phyloP scores from a whole-genome alignment of 2,329 filamentous ascomycete species.

The Colletotrichum sp. region DNA sequence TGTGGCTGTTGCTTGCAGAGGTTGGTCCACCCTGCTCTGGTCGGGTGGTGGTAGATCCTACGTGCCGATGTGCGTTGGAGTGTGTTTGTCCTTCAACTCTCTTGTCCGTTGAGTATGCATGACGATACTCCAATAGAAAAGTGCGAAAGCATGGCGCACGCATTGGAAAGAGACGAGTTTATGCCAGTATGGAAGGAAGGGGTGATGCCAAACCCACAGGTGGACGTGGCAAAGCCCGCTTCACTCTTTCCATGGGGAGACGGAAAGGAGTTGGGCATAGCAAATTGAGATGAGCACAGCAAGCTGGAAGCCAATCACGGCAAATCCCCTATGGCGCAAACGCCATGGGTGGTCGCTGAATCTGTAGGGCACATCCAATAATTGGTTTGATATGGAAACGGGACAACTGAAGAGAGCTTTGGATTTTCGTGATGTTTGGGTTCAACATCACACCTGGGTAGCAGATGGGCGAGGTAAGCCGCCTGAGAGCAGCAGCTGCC shows the following conservation, averaged over 20 bases:
- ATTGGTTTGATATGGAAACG: not conserved
- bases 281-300: not conserved
- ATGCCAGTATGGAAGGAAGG: not conserved
- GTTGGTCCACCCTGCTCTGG: not conserved
- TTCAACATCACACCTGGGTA: accelerated
- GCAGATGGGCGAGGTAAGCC: not conserved
- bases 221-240: not conserved
- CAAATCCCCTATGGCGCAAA: not conserved
- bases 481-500: not conserved
- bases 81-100: not conserved
- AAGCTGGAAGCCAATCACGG: accelerated
- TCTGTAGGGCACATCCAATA: not conserved
- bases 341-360: accelerated
- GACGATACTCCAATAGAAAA: not conserved
- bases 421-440: not conserved
- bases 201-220: not conserved
- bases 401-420: not conserved
- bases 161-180: not conserved
- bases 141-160: not conserved
- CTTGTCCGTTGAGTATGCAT: not conserved
- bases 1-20: not conserved
- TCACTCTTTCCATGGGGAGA: not conserved
- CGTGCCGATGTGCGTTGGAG: too few species aligned
- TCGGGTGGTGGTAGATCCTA: not conserved
- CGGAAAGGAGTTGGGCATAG: too few species aligned